Evolutionary conservation across 345 rosid genomes (phyloP).

Genomic region (Turnera subulata): DNA sequence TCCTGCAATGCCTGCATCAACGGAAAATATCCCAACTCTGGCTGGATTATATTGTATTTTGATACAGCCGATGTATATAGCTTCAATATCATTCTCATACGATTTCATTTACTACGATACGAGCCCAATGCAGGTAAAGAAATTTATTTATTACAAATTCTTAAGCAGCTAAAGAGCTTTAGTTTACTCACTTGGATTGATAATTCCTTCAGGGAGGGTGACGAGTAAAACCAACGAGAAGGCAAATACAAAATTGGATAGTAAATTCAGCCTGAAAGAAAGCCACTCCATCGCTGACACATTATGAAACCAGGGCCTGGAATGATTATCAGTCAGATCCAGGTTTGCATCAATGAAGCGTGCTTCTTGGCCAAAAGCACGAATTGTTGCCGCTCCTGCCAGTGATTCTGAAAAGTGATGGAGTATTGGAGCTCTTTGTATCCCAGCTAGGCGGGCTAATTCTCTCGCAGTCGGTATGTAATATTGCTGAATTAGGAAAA

Average conservation of each 20-base stretch:
- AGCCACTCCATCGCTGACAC: constrained; percentile 96
- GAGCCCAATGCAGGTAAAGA: no score
- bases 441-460: constrained; percentile 73
- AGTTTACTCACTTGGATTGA: constrained; percentile 74
- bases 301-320: constrained; percentile 92
- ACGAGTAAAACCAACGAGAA: constrained; percentile 81
- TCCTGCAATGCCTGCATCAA: constrained; percentile 77
- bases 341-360: constrained; percentile 68
- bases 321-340: constrained; percentile 61
- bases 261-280: constrained; percentile 74
- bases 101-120: no score
- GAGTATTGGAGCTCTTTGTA: constrained; percentile 86
- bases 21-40: no score
- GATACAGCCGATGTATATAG: no score
- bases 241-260: constrained; percentile 88
- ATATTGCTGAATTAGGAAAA: constrained; percentile 79
- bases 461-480: constrained; percentile 96
- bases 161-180: not conserved
- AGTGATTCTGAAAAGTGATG: constrained; percentile 94
- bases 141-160: no score
- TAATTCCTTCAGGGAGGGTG: constrained; percentile 86
- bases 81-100: no score
- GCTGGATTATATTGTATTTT: no score
- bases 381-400: constrained; percentile 84
- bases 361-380: constrained; percentile 69